Base-by-base conservation (phyloP, 2,329 filamentous ascomycete species). In the Colletotrichum melonis region DNA sequence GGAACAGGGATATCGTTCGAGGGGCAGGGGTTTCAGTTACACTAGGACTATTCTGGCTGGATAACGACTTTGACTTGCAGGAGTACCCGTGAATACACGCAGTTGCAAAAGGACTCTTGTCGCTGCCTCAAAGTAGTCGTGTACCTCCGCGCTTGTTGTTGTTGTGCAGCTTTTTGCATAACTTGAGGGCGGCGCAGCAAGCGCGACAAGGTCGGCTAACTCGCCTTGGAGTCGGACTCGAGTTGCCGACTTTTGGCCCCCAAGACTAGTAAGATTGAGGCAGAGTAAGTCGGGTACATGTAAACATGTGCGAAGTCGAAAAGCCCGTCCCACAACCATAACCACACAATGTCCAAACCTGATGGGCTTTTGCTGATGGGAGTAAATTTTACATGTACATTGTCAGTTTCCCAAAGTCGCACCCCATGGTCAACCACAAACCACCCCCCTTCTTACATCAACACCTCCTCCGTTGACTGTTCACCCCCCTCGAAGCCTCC, bases 171-270 rank as follows among this genome's bases (percentile, higher is more conserved):
- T 49, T 55, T 28, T 56, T 56, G 63, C 52, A 57, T 35, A 65
- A 56, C 63, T 57, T 24, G 8, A 57, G 2, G 22, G 32, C 52
- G 63, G 52, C 49, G 63, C 63, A 65, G 63, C 42, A 49, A 49
- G 19, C 63, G 63, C 63, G 52, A 49, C 42, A n/a, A 42, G 38
- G 42, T 49, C 42, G 42, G 42, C 42, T 49, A 49, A 49, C 63
- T 4, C 54, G 63, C 46, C 49, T 56, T 56, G 32, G 42, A 65
- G 52, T 57, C 63, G 52, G 52, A 32, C 54, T 56, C 14, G 42
- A 49, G 52, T 28, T 65, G 52, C 63, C 30, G 52, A 24, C 22
- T 49, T 49, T 28, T 28, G 54, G 54, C 54, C 54, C 54, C 54
- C 54, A 56, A 42, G 5, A 35, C 32, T 35, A 12, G 14, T 42